Percentiles rank a stretch among this genome's conserved stretches.
Conservation (phyloP, 2,329 filamentous ascomycete species). For the Lasiodiplodia gonubiensis region DNA sequence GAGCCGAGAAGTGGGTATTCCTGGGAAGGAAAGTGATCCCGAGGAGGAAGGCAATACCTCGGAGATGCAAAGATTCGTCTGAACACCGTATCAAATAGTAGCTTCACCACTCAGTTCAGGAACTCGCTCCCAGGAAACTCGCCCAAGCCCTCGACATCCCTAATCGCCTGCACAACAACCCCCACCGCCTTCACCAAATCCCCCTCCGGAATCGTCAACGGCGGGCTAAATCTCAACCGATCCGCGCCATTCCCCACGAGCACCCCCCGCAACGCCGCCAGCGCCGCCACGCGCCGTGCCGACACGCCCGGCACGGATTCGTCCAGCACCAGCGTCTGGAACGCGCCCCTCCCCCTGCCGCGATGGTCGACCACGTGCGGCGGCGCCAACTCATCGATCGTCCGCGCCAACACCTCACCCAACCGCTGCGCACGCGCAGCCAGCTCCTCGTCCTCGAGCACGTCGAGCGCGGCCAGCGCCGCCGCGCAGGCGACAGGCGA, state of each 20-base stretch:
- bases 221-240: conserved; percentile 5
- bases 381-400: background rate
- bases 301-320: background rate
- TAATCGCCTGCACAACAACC: background rate
- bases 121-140: conserved; percentile 3
- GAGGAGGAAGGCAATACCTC: background rate
- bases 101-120: background rate
- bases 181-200: background rate
- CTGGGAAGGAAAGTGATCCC: background rate
- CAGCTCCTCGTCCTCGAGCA: background rate
- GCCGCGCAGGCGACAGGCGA: conserved; percentile 18
- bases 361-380: background rate
- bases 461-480: background rate
- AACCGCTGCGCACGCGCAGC: background rate
- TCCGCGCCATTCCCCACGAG: background rate
- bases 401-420: background rate
- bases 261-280: conserved; percentile 1
- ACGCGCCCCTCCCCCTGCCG: background rate
- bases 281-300: background rate
- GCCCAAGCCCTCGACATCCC: background rate
- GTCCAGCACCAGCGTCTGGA: conserved; percentile 11
- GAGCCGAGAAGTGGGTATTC: background rate
- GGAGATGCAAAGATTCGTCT: background rate
- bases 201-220: conserved; percentile 8
- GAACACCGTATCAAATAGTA: too few relatives aligned